These are phyloP conservation scores for Xylariales sp. DNA, from an alignment of 2,329 filamentous ascomycete species.

Conservation along the genomic window DNA sequence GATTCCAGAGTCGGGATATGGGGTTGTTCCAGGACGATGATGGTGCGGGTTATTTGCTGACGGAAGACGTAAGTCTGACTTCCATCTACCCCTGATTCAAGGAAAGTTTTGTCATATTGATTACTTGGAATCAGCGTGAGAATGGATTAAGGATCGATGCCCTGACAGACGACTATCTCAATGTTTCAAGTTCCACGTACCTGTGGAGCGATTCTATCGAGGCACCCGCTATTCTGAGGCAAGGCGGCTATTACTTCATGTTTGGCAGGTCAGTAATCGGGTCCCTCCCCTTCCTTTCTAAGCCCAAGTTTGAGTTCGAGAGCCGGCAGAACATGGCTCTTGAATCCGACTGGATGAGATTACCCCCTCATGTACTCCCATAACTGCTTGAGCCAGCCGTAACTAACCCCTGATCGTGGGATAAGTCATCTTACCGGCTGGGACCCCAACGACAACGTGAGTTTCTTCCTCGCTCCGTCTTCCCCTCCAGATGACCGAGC, in stretches of 20 bases:
- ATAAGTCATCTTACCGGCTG: slow-evolving; percentile 51
- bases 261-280: no score
- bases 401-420: no score
- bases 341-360: no score
- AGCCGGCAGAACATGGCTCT: no score
- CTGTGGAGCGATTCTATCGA: slow-evolving; percentile 53
- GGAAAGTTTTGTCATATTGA: no score
- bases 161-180: slow-evolving; percentile 53
- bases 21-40: slow-evolving; percentile 59
- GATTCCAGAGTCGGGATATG: slow-evolving; percentile 51
- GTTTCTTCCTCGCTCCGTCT: slow-evolving; percentile 1
- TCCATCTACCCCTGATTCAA: no score
- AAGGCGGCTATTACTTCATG: slow-evolving; percentile 57
- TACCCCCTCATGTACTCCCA: no score
- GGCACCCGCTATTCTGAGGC: slow-evolving; percentile 59
- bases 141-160: slow-evolving; percentile 55
- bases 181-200: slow-evolving; percentile 43
- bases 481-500: background rate
- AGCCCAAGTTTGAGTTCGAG: no score
- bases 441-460: slow-evolving; percentile 59
- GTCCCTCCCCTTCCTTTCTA: no score
- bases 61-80: slow-evolving; percentile 48
- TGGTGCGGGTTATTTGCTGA: slow-evolving; percentile 56
- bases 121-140: no score
- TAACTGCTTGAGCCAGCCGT: no score